Evolutionary conservation across 2,329 filamentous ascomycete genomes (phyloP), one percentile per base, ranked within the genome.

Genomic region (Coniosporium tulheliwenetii): DNA sequence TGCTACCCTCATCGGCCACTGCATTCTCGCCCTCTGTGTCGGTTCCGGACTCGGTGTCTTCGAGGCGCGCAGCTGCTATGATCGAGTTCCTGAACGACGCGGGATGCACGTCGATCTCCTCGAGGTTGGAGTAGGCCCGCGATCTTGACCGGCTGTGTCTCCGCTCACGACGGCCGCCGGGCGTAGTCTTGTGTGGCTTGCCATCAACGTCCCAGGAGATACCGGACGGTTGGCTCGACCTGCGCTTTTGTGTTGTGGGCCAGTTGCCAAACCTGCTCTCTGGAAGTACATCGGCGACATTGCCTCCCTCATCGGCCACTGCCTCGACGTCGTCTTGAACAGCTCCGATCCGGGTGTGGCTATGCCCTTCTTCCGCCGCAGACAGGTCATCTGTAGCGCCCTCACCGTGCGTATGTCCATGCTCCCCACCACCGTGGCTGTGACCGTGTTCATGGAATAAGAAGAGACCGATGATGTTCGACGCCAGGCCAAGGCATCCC

Each of bases 401-500:
- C 40, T 56, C 52, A 13, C 46, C 47, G 37, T 59, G 55, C 13
- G 43, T 44, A 31, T 58, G 54, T 2, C 66, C 70, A 48, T 77
- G 70, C 19, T 26, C 19, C 5, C 66, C 70, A 10, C 64, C 71
- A 38, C 79, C 81, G 56, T 91, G 85, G 10, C 76, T 76, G 58
- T 96, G 89, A 2, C 85, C 84, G 57, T 96, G 89, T 42, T 93
- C 89, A 50, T 93, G 91, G 53, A 98, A 85, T 30, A 98, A 77
- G 42, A 89, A 73, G 47, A 98, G 79, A 2, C 91, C 91, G 38
- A 89, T 66, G 14, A 96, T 72, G 55, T 98, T 98, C 30, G 87
- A 95, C 7, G 78, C 70, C 10, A 98, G 73, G 39, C 91, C 91
- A 43, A 85, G 71, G 46, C 73, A 86, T 34, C 91, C 91, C 39